A percentile compares a stretch with the other conserved stretches of the same genome.
Evolutionary conservation across 805 yeast genomes (phyloP).

Genomic region (Saccharomycopsis babjevae): DNA sequence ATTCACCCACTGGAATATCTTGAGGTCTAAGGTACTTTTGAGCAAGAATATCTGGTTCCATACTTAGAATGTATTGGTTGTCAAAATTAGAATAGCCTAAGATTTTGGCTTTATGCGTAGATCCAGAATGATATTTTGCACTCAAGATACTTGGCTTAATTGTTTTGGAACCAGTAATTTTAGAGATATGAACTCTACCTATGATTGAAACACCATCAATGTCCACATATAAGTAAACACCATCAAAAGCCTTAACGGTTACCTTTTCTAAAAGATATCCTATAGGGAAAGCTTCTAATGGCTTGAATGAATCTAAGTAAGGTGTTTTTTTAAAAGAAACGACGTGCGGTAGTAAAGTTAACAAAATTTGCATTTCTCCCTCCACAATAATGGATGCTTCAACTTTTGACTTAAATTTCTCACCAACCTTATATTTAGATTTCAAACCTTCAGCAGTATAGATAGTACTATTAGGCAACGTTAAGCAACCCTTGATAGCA

Average conservation of each 20-base stretch:
- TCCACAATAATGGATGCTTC: slow-evolving; percentile 45
- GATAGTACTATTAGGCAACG: slow-evolving; percentile 51
- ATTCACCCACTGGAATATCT: slow-evolving; percentile 72
- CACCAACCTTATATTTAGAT: slow-evolving; percentile 59
- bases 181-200: slow-evolving; percentile 77
- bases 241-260: slow-evolving; percentile 49
- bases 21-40: slow-evolving; percentile 55
- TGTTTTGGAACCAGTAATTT: slow-evolving; percentile 36
- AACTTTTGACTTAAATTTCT: slow-evolving; percentile 59
- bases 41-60: slow-evolving; percentile 54
- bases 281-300: slow-evolving; percentile 59
- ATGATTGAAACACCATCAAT: slow-evolving; percentile 39
- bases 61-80: slow-evolving; percentile 52
- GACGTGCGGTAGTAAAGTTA: slow-evolving; percentile 55
- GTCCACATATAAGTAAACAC: slow-evolving; percentile 44
- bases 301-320: slow-evolving; percentile 25
- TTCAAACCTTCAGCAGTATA: slow-evolving; percentile 38
- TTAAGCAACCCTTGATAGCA: slow-evolving; percentile 59
- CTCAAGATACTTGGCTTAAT: slow-evolving; percentile 9
- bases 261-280: slow-evolving; percentile 63
- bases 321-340: slow-evolving; percentile 25
- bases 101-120: slow-evolving; percentile 69
- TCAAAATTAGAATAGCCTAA: slow-evolving; percentile 61
- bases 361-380: slow-evolving; percentile 45
- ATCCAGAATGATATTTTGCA: slow-evolving; percentile 47